Evolutionary conservation across 371 early-diverging fungal species (phyloP).

Genomic region (Synchytrium microbalum): DNA sequence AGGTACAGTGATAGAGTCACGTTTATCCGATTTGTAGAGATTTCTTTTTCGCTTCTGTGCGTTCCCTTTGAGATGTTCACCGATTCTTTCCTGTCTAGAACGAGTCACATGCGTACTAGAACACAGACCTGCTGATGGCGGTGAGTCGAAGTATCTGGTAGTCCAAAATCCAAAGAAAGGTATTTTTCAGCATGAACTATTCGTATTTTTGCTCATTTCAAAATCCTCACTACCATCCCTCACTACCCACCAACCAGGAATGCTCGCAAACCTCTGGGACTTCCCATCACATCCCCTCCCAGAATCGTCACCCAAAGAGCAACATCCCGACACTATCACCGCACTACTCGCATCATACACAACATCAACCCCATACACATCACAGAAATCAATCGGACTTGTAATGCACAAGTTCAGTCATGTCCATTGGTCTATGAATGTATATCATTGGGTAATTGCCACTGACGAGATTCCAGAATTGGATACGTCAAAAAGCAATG

Average conservation of each 20-base stretch:
- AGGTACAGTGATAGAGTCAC: conserved; percentile 35
- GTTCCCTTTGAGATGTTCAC: background rate
- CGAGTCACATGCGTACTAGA: conserved; percentile 57
- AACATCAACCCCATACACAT: too few species aligned
- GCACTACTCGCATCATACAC: too few species aligned
- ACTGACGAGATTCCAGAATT: too few species aligned
- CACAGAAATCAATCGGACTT: too few species aligned
- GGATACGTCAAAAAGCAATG: too few species aligned
- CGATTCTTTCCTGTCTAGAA: conserved; percentile 29
- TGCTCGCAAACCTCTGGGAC: conserved; percentile 77
- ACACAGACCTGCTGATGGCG: conserved; percentile 9
- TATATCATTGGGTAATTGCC: too few species aligned
- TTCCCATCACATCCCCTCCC: too few species aligned
- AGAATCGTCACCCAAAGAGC: too few species aligned
- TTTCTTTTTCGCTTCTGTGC: background rate
- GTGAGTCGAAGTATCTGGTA: conserved; percentile 40
- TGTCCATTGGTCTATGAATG: too few species aligned
- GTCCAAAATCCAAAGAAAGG: conserved; percentile 28
- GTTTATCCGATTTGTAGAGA: background rate
- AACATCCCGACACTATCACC: too few species aligned
- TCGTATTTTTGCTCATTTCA: background rate
- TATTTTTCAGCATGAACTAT: background rate
- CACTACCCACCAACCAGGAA: conserved; percentile 25
- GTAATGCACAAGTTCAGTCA: too few species aligned
- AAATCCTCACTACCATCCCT: background rate